Percentiles rank a stretch among this genome's conserved stretches.
These are phyloP conservation scores for Nakazawaea anatomiae DNA, from an alignment of 805 yeast species.

Conservation along the genomic window DNA sequence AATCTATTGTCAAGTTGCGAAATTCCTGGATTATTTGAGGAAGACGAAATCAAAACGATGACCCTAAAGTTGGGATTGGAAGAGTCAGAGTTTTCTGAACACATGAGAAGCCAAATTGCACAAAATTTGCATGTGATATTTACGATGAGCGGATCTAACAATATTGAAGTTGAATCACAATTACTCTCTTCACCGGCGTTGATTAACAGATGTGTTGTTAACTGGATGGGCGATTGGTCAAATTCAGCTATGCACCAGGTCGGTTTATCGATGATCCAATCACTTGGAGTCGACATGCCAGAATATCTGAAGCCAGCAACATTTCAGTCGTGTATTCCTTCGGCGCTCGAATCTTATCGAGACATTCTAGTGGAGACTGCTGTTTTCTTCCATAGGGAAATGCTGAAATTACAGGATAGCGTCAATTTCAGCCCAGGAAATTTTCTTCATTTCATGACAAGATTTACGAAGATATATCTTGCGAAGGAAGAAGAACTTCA, in stretches of 20 bases:
- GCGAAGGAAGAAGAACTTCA: constrained; percentile 45
- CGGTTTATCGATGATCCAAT: constrained; percentile 29
- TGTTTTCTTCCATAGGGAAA: constrained; percentile 37
- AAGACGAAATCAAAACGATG: constrained; percentile 54
- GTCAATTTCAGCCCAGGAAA: constrained; percentile 43
- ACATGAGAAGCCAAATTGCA: constrained; percentile 61
- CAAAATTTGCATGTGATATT: constrained; percentile 78
- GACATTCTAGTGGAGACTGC: constrained; percentile 43
- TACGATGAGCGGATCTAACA: constrained; percentile 52
- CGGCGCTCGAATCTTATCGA: constrained; percentile 23
- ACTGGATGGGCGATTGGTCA: constrained; percentile 89
- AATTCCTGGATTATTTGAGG: constrained; percentile 82
- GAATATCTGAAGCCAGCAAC: constrained; percentile 29
- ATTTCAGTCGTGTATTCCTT: constrained; percentile 10
- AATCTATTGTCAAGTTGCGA: constrained; percentile 91
- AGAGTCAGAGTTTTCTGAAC: constrained; percentile 65
- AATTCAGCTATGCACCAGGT: constrained; percentile 42
- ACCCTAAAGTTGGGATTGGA: constrained; percentile 55
- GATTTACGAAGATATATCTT: constrained; percentile 37
- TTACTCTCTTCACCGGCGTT: constrained; percentile 80
- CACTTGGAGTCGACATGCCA: constrained; percentile 49
- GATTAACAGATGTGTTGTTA: constrained; percentile 81
- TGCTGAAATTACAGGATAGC: constrained; percentile 3
- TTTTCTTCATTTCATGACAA: constrained; percentile 43
- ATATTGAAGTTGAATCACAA: constrained; percentile 25